These are phyloP conservation scores for Emericellopsis terricola DNA, from an alignment of 495 filamentous ascomycete species.

Conservation along the genomic window DNA sequence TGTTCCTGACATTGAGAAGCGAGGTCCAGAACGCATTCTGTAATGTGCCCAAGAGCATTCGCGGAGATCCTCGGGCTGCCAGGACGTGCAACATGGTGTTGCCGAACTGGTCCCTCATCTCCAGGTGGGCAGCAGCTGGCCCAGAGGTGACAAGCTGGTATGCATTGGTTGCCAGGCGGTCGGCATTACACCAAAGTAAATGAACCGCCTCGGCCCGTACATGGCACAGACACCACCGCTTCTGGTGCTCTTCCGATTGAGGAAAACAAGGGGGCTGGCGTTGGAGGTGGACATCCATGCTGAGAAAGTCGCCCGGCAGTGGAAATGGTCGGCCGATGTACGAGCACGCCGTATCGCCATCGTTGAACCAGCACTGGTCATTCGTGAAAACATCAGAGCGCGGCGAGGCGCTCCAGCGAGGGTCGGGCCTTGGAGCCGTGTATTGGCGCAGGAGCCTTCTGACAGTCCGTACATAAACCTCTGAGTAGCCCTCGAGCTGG, in stretches of 20 bases:
- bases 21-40: constrained; percentile 5
- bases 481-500: constrained; percentile 8
- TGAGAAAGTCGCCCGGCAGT: constrained; percentile 23
- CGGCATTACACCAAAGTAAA: background rate
- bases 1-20: constrained; percentile 12
- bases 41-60: constrained; percentile 11
- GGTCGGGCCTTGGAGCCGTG: constrained; percentile 9
- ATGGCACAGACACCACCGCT: constrained; percentile 20
- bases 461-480: constrained; percentile 8
- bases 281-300: constrained; percentile 7
- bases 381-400: constrained; percentile 1
- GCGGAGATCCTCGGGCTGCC: constrained; percentile 13
- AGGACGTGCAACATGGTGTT: constrained; percentile 27
- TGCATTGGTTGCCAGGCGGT: background rate
- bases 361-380: background rate
- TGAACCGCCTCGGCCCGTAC: constrained; percentile 9
- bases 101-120: constrained; percentile 17
- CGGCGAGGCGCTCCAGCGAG: constrained; percentile 1
- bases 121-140: constrained; percentile 6
- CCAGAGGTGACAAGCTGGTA: background rate
- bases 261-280: constrained; percentile 12
- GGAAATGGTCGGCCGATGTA: constrained; percentile 4
- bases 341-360: constrained; percentile 1
- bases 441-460: constrained; percentile 13
- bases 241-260: constrained; percentile 11